Conservation (phyloP, 1,284 basidiomycete genomes). For the Golubevia pallescens region DNA sequence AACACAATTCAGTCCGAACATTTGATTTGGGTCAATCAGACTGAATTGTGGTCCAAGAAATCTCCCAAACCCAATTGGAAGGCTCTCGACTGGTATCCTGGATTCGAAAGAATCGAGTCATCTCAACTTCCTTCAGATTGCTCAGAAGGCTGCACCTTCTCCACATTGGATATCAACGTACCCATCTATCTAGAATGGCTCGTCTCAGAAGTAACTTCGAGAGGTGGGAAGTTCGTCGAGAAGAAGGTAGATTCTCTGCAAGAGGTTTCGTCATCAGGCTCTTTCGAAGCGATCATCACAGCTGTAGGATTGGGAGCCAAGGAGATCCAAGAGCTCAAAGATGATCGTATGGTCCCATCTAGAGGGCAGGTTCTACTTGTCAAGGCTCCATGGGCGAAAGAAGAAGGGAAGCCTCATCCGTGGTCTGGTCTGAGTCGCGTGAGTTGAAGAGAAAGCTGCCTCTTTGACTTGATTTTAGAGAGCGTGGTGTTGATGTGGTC, state of each 20-base stretch:
- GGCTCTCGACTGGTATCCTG: constrained; percentile 41
- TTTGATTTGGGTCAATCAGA: constrained; percentile 43
- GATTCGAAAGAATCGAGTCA: constrained; percentile 3
- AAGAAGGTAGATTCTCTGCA: constrained; percentile 8
- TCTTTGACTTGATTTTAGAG: no score
- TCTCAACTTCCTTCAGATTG: constrained; percentile 12
- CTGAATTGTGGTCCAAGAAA: constrained; percentile 24
- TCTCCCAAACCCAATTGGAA: neutral
- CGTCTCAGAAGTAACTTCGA: constrained; percentile 17
- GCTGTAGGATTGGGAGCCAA: constrained; percentile 39
- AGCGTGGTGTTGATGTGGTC: no score
- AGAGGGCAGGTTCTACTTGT: constrained; percentile 48
- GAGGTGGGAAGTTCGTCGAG: constrained; percentile 26
- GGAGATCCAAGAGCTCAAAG: constrained; percentile 20
- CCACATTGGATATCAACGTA: constrained; percentile 41
- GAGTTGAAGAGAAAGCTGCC: no score
- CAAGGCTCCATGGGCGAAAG: constrained; percentile 29
- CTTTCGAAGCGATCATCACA: constrained; percentile 20
- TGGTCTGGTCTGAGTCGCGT: neutral
- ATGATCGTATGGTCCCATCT: constrained; percentile 25
- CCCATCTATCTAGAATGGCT: constrained; percentile 41
- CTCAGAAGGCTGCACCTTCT: constrained; percentile 28
- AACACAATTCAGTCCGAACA: constrained; percentile 7
- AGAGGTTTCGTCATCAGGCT: constrained; percentile 11
- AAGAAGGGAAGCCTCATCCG: constrained; percentile 3